Base-by-base conservation (phyloP, 176 grass and related monocot genomes). In the Cymbopogon citratus region DNA sequence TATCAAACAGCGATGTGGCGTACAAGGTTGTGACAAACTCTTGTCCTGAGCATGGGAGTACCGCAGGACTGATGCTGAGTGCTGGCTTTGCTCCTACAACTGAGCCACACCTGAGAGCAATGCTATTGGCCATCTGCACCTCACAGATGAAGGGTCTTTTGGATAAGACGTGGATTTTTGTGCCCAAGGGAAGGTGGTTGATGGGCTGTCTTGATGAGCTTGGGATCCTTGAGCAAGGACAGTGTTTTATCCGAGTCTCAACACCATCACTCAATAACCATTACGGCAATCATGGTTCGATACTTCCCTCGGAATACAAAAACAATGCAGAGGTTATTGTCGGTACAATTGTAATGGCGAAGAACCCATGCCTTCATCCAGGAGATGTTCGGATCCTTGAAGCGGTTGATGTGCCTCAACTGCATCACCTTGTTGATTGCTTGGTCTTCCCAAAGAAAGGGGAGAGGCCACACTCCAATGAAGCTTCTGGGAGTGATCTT, bases 311-410 rank as follows among this genome's bases (percentile, higher is more conserved):
- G 59, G 25, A 45, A 74, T 73, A 69, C 45, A 94, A 81, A 74
- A 85, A 79, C 14, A 85, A 86, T 29, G 78, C 43, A 81, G 76
- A 88, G 64, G 34, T 87, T 12, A 74, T 98, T 85, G 14, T 89
- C 9, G 95, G 95, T 70, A 91, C 88, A 1, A 76, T 98, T 28
- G 90, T 87, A 52, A 87, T 98, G 65, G 92, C 92, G 69, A 98
- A 98, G 81, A 98, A 98, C 44, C 95, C 92, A 18, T 98, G 95
- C 76, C 85, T 93, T 75, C 95, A 98, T 72, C 95, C 95, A 18
- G 95, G 92, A 23, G 95, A 98, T 80, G 77, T 94, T 59, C 82
- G 95, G 15, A 87, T 98, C 52, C 84, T 98, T 79, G 84, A 98
- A 89, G 95, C 92, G 24, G 86, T 98, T 60, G 86, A 98, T 81